These are phyloP conservation scores for Hypoxylon sp. DNA, from an alignment of 2,329 filamentous ascomycete genomes.

Conservation along the genomic window DNA sequence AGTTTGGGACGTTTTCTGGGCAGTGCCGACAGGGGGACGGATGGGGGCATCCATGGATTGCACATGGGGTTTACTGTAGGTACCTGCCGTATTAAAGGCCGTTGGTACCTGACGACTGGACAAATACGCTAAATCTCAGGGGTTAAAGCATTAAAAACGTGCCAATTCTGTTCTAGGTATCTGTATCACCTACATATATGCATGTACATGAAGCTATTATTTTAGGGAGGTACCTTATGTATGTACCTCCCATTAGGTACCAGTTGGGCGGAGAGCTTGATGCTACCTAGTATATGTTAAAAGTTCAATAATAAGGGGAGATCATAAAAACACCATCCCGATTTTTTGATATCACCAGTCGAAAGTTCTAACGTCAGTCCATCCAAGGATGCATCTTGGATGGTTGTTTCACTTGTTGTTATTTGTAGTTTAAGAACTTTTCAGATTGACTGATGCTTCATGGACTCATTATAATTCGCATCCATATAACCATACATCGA, in stretches of 20 bases:
- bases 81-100: conserved; percentile 21
- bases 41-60: conserved; percentile 14
- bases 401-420: no score
- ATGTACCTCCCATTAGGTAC: not conserved
- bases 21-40: conserved; percentile 25
- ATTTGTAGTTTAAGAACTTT: no score
- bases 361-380: not conserved
- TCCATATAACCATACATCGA: no score
- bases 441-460: no score
- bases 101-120: conserved; percentile 36
- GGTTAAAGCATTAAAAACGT: conserved; percentile 18
- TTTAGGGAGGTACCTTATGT: conserved; percentile 1
- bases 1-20: conserved; percentile 23
- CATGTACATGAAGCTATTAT: conserved; percentile 9
- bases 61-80: conserved; percentile 8
- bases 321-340: not conserved
- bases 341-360: not conserved
- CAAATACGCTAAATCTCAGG: conserved; percentile 37
- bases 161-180: not conserved
- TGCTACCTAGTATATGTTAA: not conserved
- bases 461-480: no score
- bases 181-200: conserved; percentile 8
- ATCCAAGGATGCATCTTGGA: no score
- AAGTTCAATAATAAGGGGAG: conserved; percentile 6
- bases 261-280: not conserved